A percentile compares a stretch with the other conserved stretches of the same genome.
These are phyloP conservation scores for Aspergillus funiculosus DNA, from an alignment of 495 filamentous ascomycete genomes.

Conservation along the genomic window DNA sequence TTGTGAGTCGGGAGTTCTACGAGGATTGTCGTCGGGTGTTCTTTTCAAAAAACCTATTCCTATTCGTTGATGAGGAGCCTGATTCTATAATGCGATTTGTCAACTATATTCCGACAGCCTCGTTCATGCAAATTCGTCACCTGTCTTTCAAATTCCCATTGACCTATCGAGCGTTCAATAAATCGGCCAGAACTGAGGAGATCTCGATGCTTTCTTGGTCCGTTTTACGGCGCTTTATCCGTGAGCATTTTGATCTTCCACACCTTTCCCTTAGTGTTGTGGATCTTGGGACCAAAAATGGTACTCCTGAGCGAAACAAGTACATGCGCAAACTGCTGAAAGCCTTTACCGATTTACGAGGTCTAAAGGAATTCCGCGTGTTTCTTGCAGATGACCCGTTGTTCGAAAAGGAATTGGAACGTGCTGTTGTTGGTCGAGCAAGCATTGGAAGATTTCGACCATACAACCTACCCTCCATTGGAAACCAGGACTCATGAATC, in stretches of 20 bases:
- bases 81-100: constrained; percentile 19
- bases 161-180: constrained; percentile 3
- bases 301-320: not conserved
- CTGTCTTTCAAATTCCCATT: constrained; percentile 22
- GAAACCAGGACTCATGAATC: not conserved
- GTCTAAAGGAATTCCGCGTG: constrained; percentile 17
- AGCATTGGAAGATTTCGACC: not conserved
- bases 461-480: constrained; percentile 1
- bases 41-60: constrained; percentile 24
- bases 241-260: constrained; percentile 23
- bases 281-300: constrained; percentile 15
- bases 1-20: constrained; percentile 23
- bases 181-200: constrained; percentile 8
- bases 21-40: constrained; percentile 20
- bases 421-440: constrained; percentile 11
- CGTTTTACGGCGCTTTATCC: constrained; percentile 25
- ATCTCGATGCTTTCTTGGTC: constrained; percentile 17
- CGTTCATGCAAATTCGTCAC: constrained; percentile 19
- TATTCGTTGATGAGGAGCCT: constrained; percentile 20
- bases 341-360: constrained; percentile 15
- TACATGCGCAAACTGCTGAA: constrained; percentile 20
- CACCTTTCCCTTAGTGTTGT: constrained; percentile 18
- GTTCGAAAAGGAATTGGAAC: constrained; percentile 16
- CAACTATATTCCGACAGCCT: constrained; percentile 15
- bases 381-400: constrained; percentile 16